phyloP scores from a whole-genome alignment of 1,139 yeast species.

The Williopsis jadinii region DNA sequence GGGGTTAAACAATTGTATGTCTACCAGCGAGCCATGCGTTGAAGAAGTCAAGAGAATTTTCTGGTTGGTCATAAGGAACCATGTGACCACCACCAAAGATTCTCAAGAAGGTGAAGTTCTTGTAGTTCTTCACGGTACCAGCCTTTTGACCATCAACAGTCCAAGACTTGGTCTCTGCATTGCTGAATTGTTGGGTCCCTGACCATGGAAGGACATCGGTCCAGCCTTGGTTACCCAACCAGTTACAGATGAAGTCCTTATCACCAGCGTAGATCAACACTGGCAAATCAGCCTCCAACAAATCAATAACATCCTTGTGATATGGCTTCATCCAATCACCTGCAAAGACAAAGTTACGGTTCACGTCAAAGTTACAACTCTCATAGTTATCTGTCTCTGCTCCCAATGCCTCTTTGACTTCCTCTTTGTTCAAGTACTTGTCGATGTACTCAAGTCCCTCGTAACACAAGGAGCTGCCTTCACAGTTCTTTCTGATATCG shows the following conservation, averaged over 20 bases:
- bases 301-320: constrained; percentile 50
- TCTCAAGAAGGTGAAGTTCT: constrained; percentile 53
- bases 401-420: constrained; percentile 76
- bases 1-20: constrained; percentile 23
- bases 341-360: constrained; percentile 75
- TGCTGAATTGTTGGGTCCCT: constrained; percentile 44
- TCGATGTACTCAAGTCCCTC: constrained; percentile 59
- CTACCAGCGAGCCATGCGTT: constrained; percentile 68
- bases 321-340: constrained; percentile 94
- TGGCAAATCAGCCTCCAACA: constrained; percentile 55
- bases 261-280: constrained; percentile 80
- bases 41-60: constrained; percentile 64
- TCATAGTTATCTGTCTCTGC: constrained; percentile 83
- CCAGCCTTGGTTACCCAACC: constrained; percentile 89
- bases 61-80: constrained; percentile 83
- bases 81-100: constrained; percentile 66
- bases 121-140: constrained; percentile 51
- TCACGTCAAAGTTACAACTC: constrained; percentile 80
- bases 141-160: constrained; percentile 39
- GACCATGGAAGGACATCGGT: constrained; percentile 63
- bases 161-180: constrained; percentile 34
- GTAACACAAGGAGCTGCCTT: constrained; percentile 75
- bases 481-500: constrained; percentile 86
- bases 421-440: constrained; percentile 58
- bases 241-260: constrained; percentile 79